Base-by-base conservation (phyloP, 1,139 yeast genomes). In the Candida sojae region DNA sequence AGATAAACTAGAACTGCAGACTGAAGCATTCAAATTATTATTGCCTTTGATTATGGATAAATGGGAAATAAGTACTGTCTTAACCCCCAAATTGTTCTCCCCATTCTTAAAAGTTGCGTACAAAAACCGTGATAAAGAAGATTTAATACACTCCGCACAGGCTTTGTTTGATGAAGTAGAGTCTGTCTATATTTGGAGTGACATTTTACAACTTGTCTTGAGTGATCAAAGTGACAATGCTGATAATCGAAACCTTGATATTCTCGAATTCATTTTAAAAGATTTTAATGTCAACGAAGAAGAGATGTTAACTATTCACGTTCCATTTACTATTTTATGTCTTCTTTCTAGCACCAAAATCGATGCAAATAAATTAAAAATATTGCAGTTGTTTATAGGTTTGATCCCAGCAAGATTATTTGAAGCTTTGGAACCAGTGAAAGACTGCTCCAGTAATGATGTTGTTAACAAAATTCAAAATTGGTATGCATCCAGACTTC, bases 161-260 rank as follows among this genome's bases (percentile, higher is more conserved):
- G 71, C 83, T 0, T 84, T 92, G 53, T 89, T 93, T 64, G 96
- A 93, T 62, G 88, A 90, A 3, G 86, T 91, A 2, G 98, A 93
- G 60, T 81, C 96, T 0, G 65, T 76, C 26, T 80, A 79, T 33
- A 91, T 92, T 11, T 92, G 96, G 93, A 76, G 82, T 4, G 82
- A 83, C 49, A 65, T 86, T 1, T 70, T 80, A 41, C 53, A 50
- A 13, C 51, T 66, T 6, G 48, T 61, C 5, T 39, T 47, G n/a
- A 48, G 44, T 4, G 40, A 49, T 5, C 42, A 44, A 5, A 31
- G 21, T 11, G 39, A 30, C 9, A 13, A 29, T 4, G 37, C 36
- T 13, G 50, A 50, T 11, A 50, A 50, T 7, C 48, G 51, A 1
- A 61, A 72, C 6, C 59, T 80, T 30, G 77, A 71, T 0, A 67